A percentile compares a stretch with the other conserved stretches of the same genome.
Conservation (phyloP, 331 rosid genomes). For the Quercus phellos region DNA sequence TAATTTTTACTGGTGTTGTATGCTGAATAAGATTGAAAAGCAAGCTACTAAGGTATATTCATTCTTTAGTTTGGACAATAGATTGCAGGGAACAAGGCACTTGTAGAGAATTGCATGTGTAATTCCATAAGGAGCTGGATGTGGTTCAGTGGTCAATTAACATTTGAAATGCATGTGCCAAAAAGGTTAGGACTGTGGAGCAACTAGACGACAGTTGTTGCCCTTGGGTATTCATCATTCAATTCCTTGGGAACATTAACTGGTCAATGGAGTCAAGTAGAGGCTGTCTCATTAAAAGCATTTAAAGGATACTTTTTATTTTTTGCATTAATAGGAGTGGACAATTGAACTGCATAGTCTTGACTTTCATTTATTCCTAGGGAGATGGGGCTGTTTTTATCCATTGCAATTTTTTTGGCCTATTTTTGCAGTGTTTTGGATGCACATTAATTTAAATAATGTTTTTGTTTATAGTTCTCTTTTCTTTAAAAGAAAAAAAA, state of each 20-base stretch:
- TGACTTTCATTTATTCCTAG: background rate
- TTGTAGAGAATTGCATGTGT: background rate
- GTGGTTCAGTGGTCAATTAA: background rate
- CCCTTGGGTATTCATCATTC: background rate
- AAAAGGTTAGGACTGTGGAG: too few relatives aligned
- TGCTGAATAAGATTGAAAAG: background rate
- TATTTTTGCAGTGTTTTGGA: background rate
- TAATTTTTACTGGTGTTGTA: background rate
- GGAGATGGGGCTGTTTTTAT: background rate
- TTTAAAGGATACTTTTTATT: background rate
- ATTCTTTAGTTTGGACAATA: background rate
- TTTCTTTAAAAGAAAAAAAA: too few relatives aligned
- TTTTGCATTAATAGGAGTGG: background rate
- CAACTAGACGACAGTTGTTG: too few relatives aligned
- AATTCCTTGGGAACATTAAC: background rate
- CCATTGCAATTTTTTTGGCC: background rate
- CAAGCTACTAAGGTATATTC: background rate
- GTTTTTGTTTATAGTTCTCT: background rate
- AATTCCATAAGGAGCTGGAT: background rate
- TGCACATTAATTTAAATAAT: background rate
- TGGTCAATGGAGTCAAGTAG: background rate
- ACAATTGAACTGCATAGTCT: background rate
- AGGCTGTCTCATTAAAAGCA: background rate
- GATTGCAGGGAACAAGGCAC: background rate
- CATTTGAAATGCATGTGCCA: too few relatives aligned